Evolutionary conservation across 768 basidiomycete genomes (phyloP).

Genomic region (Sistotremastrum niveocremeum): DNA sequence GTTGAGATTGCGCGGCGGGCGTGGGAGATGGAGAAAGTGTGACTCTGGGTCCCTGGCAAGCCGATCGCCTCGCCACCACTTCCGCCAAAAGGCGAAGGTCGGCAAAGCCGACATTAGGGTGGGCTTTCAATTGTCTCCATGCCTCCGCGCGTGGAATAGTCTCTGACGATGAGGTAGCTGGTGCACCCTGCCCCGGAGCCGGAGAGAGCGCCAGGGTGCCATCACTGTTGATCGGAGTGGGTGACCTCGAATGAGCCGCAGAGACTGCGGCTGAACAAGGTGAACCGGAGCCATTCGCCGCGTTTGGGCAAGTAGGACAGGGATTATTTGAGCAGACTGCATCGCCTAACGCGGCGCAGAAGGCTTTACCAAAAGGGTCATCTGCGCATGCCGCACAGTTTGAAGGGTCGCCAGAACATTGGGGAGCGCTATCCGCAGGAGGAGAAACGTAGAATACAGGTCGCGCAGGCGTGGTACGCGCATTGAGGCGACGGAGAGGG

Average conservation of each 20-base stretch:
- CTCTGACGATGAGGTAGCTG: conserved; percentile 18
- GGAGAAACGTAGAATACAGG: conserved; percentile 42
- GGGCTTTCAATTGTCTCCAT: conserved; percentile 74
- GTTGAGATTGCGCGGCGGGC: background rate
- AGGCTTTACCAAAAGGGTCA: conserved; percentile 78
- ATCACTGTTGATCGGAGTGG: background rate
- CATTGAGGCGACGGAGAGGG: conserved; percentile 50
- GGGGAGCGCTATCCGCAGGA: conserved; percentile 14
- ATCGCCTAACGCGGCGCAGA: conserved; percentile 63
- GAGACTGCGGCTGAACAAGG: conserved; percentile 19
- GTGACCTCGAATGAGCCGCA: conserved; percentile 6
- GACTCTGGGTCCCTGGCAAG: conserved; percentile 59
- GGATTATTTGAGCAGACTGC: conserved; percentile 37
- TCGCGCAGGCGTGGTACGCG: conserved; percentile 21
- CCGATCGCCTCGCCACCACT: conserved; percentile 74
- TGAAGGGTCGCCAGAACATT: conserved; percentile 74
- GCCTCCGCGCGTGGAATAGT: conserved; percentile 71
- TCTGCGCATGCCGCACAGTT: conserved; percentile 80
- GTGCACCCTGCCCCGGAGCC: background rate
- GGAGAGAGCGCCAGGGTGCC: background rate
- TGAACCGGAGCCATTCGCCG: conserved; percentile 18
- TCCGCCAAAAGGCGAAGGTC: conserved; percentile 77
- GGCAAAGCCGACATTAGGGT: conserved; percentile 79
- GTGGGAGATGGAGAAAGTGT: conserved; percentile 36
- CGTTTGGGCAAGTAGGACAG: conserved; percentile 44